phyloP scores from a whole-genome alignment of 345 rosid genomes.

The Arabidopsis thaliana region TAIR10.1 NC_003075.7:7190001-7190500 shows the following conservation, averaged over 20 bases:
- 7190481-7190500: too few relatives aligned
- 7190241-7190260: not conserved
- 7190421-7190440: too few relatives aligned
- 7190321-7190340: not conserved
- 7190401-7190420: too few relatives aligned
- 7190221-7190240: not conserved
- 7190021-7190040: not conserved
- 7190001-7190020: conserved; percentile 20
- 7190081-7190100: not conserved
- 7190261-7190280: not conserved
- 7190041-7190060: conserved; percentile 3
- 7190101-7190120: conserved; percentile 47
- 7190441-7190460: too few relatives aligned
- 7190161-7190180: conserved; percentile 53
- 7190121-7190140: conserved; percentile 41
- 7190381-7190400: too few relatives aligned
- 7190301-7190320: too few relatives aligned
- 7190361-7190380: too few relatives aligned
- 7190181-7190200: conserved; percentile 36
- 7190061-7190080: not conserved
- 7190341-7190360: too few relatives aligned
- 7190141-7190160: conserved; percentile 40
- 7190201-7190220: not conserved
- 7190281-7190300: not conserved
- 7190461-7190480: too few relatives aligned